A percentile compares a stretch with the other conserved stretches of the same genome.
Conservation (phyloP, 1,284 basidiomycete species). For the Mycena citricolor region DNA sequence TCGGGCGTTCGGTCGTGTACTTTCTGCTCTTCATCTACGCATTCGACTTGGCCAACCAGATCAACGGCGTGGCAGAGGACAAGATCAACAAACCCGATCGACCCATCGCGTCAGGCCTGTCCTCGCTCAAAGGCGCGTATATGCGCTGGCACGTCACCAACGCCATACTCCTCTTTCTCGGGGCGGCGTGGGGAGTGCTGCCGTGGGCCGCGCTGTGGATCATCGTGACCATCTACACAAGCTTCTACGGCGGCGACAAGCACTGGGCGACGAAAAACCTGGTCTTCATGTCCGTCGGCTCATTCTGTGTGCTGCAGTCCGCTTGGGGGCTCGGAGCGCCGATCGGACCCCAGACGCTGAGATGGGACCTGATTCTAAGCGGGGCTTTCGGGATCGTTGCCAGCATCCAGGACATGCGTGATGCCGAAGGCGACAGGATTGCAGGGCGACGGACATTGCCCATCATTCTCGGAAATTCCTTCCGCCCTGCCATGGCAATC, state of each 20-base stretch:
- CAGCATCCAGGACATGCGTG: constrained; percentile 20
- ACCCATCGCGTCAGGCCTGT: constrained; percentile 1
- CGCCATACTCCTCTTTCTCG: constrained; percentile 14
- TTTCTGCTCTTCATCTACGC: constrained; percentile 3
- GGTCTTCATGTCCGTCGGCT: constrained; percentile 18
- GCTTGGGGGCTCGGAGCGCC: constrained; percentile 18
- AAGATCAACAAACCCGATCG: constrained; percentile 1
- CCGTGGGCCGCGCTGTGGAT: constrained; percentile 23
- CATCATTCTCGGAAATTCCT: constrained; percentile 13
- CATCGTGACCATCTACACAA: constrained; percentile 12
- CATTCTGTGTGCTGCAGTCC: constrained; percentile 12
- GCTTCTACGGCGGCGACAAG: constrained; percentile 18
- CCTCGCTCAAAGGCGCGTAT: constrained; percentile 24
- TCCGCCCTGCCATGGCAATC: constrained; percentile 12
- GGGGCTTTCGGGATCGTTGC: constrained; percentile 11
- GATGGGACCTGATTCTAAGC: constrained; percentile 12
- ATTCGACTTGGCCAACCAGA: not conserved
- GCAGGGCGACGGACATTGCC: constrained; percentile 14
- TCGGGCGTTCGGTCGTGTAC: not conserved
- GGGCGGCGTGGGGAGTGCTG: constrained; percentile 17
- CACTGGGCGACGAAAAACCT: constrained; percentile 18
- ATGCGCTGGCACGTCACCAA: constrained; percentile 17
- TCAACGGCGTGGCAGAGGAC: not conserved
- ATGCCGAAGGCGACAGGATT: constrained; percentile 16
- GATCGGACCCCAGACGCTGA: constrained; percentile 4